Conservation (phyloP, 129 eudicot genomes). For the Oenanthe sinensis region DNA sequence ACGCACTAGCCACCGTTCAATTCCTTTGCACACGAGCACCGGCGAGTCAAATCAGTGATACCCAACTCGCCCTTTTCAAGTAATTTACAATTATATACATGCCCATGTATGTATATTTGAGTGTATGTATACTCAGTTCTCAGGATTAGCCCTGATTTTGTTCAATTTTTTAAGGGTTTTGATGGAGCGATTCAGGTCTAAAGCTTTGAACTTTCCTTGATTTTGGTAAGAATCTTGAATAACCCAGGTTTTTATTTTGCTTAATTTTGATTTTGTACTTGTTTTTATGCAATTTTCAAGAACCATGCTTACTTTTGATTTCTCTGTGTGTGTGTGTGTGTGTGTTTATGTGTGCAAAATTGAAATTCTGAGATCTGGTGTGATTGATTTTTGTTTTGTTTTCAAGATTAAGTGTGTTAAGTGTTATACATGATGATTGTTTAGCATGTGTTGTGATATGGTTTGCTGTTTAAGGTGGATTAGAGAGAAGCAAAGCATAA, state of each 20-base stretch:
- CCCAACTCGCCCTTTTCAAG: not conserved
- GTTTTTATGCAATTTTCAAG: not conserved
- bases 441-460: slow-evolving; percentile 2
- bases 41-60: slow-evolving; percentile 19
- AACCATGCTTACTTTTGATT: not conserved
- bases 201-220: slow-evolving; percentile 11
- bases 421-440: not conserved
- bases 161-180: not conserved
- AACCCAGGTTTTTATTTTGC: slow-evolving; percentile 5
- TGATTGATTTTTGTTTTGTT: not conserved
- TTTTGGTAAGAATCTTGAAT: slow-evolving; percentile 24
- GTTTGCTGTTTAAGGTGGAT: not conserved
- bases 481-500: not conserved
- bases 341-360: not conserved
- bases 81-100: not conserved
- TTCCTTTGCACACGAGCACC: slow-evolving; percentile 14
- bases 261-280: not conserved
- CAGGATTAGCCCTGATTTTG: not conserved
- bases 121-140: not conserved
- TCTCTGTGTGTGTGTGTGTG: not conserved
- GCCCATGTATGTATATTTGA: not conserved
- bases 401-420: not conserved
- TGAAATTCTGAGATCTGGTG: not conserved
- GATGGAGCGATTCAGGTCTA: slow-evolving; percentile 18
- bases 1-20: slow-evolving; percentile 25